Percentiles rank a stretch among this genome's conserved stretches.
phyloP scores from a whole-genome alignment of 1,284 basidiomycete genomes.

The Boletus semigastroideus region DNA sequence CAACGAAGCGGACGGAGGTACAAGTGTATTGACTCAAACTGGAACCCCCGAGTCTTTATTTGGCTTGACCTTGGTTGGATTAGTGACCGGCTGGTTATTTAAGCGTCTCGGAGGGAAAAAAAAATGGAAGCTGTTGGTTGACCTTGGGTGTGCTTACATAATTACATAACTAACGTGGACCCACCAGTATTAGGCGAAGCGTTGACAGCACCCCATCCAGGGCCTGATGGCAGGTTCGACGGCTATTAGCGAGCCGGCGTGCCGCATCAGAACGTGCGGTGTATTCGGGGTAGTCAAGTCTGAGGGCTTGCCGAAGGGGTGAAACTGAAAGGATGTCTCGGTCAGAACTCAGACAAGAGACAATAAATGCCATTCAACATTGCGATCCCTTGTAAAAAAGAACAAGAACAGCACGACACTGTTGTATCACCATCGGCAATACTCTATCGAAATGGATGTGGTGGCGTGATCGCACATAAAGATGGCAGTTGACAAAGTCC shows the following conservation, averaged over 20 bases:
- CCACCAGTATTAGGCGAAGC: constrained; percentile 17
- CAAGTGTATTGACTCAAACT: constrained; percentile 7
- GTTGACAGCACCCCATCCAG: constrained; percentile 10
- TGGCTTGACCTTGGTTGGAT: constrained; percentile 9
- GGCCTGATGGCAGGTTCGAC: constrained; percentile 26
- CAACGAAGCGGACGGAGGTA: constrained; percentile 20
- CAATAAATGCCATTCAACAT: constrained; percentile 2
- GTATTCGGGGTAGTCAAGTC: constrained; percentile 5
- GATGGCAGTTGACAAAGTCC: constrained; percentile 13
- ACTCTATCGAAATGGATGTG: constrained; percentile 14
- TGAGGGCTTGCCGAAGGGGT: not conserved
- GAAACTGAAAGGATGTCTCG: constrained; percentile 8
- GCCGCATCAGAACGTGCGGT: constrained; percentile 2
- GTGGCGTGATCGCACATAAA: not conserved
- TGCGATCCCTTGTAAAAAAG: not conserved
- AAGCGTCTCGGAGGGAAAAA: constrained; percentile 25
- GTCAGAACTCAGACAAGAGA: constrained; percentile 6
- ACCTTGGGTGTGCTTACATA: constrained; percentile 16
- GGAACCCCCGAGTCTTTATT: constrained; percentile 17
- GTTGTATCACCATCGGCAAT: constrained; percentile 2
- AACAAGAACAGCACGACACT: constrained; percentile 15
- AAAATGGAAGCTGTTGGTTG: constrained; percentile 33
- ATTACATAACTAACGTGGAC: constrained; percentile 14
- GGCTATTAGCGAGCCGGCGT: constrained; percentile 15
- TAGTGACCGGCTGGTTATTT: constrained; percentile 1